A percentile compares a stretch with the other conserved stretches of the same genome.
Evolutionary conservation across 116 monocot species (phyloP).

Genomic region (Phalaenopsis hybrid): DNA sequence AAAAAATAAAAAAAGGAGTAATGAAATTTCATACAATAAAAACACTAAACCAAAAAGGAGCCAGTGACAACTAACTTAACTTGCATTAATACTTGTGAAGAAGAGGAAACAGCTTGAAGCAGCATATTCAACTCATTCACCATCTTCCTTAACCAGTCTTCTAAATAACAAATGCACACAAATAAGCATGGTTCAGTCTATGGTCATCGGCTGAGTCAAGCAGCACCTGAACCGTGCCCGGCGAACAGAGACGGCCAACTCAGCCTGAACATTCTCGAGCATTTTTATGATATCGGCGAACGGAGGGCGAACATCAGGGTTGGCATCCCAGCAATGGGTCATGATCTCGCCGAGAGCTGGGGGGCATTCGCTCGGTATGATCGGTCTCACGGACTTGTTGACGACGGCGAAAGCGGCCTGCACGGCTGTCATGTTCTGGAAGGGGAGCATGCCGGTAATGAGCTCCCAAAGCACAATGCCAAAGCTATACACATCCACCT

Average conservation of each 20-base stretch:
- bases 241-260: constrained; percentile 69
- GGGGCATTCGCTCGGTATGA: constrained; percentile 72
- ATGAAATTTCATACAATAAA: neutral
- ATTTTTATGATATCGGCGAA: constrained; percentile 73
- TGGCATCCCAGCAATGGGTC: constrained; percentile 83
- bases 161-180: neutral
- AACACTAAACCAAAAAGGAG: neutral
- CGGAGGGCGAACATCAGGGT: constrained; percentile 79
- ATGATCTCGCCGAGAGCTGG: constrained; percentile 75
- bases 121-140: neutral
- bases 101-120: neutral
- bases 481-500: constrained; percentile 96
- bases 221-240: constrained; percentile 92
- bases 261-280: constrained; percentile 77
- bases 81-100: neutral
- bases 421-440: constrained; percentile 92
- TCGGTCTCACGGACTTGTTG: constrained; percentile 69
- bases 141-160: neutral
- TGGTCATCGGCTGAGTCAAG: constrained; percentile 80
- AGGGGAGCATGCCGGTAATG: constrained; percentile 91
- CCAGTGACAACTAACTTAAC: neutral
- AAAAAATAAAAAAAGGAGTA: neutral
- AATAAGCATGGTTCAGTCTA: constrained; percentile 21
- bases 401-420: constrained; percentile 98
- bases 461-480: constrained; percentile 98